Base-by-base conservation (phyloP, 2,329 filamentous ascomycete species). In the Cladophialophora psammophila region DNA sequence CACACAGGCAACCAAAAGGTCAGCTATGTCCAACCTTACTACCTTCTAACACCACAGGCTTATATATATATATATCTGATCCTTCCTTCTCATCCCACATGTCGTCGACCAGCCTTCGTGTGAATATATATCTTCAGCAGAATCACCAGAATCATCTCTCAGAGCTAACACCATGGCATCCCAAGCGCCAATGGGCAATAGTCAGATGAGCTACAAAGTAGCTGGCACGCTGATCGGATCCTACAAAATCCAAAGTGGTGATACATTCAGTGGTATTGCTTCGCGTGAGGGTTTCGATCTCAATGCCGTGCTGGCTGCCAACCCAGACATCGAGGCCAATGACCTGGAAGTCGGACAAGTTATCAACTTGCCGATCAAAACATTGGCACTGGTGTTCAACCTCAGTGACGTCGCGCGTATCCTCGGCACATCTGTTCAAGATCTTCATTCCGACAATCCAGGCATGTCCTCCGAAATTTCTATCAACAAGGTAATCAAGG, bases 181-280 rank as follows among this genome's bases (percentile, higher is more conserved):
- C 45, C 7, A 50, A 50, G 45, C 18, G 26, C 45, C 45, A 31
- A 5, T 59, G 18, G 31, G 36, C 38, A 8, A 45, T 9, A 45
- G 36, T 35, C 55, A 58, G 20, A 58, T 18, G n/a, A 57, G 10
- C 20, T 58, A 58, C 55, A 58, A 58, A n/a, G 26, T 58, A n/a
- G 55, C 55, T n/a, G 55, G 55, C 3, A 45, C 55, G 35, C 31
- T 58, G 55, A 58, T 58, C 55, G 36, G 36, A 3, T 45, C 55
- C 55, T 70, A 70, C 56, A 69, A 53, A 20, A 64, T 70, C 42
- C 38, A 64, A 60, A 42, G 32, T 5, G 68, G 66, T 40, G 68
- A 70, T 36, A 70, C 63, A 18, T 60, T 70, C 32, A 63, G 15
- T 18, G 38, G 42, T 12, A 64, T 70, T 42, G 68, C 68, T 35